Base-by-base conservation (phyloP, 1,139 yeast species). In the Suhomyces taliae region DNA sequence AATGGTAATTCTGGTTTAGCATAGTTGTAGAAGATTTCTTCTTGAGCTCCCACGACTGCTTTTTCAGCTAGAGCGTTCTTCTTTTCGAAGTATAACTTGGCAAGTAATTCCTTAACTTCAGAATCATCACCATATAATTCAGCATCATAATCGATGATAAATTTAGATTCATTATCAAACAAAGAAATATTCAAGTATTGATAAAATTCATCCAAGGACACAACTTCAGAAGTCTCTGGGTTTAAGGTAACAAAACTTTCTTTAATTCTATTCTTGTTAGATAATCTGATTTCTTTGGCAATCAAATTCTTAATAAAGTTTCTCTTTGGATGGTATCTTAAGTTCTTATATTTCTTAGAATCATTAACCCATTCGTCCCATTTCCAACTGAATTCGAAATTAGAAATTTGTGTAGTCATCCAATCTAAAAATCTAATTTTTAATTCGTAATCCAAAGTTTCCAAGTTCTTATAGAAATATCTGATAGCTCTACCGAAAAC, bases 371-470 rank as follows among this genome's bases (percentile, higher is more conserved):
- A 95, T 65, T 91, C 99, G 54, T 82, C 85, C 99, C 99, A 93
- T 62, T 90, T 90, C 99, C 99, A 95, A 39, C 93, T 88, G 67
- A 90, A 95, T 51, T 88, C 91, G 66, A 93, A 95, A 65, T 93
- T 93, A 56, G 96, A 87, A 62, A 95, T 80, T 67, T 95, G 99
- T 48, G 89, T 86, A 3, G 96, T 79, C 76, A 95, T 86, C 99
- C 99, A 95, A 65, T 89, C 95, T 60, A 90, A 72, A 55, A 82
- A 87, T 51, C 93, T 75, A 53, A 82, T 76, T 54, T 84, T 80
- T 46, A 88, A 71, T 64, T 90, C 97, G 54, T 82, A 82, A 63
- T 91, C 97, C 48, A 90, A 70, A 2, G 78, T 70, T 36, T 79
- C 83, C 47, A 88, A 66, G 60, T 88, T 78, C 40, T 80, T 74